Conservation (phyloP, 2,329 filamentous ascomycete genomes). For the Sporothrix inflata region DNA sequence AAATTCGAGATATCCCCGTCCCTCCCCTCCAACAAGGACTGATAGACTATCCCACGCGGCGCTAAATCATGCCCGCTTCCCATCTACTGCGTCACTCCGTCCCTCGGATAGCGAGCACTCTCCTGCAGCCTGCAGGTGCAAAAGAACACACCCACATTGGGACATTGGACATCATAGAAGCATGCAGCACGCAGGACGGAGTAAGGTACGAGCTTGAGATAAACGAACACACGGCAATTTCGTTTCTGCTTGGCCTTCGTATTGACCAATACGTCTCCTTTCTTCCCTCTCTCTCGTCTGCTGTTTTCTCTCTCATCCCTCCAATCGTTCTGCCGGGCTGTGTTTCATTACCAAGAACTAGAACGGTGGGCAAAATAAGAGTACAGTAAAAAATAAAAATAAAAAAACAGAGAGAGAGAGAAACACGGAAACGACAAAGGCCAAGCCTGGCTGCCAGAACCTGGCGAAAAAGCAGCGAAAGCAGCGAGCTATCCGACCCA, state of each 20-base stretch:
- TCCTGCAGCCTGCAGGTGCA: slow-evolving; percentile 1
- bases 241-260: background rate
- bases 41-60: background rate
- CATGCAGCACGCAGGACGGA: no score
- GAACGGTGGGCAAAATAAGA: background rate
- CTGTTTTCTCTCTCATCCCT: background rate
- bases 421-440: slow-evolving; percentile 12
- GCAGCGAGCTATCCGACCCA: slow-evolving; percentile 20
- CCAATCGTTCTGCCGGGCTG: background rate
- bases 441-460: no score
- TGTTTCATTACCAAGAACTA: slow-evolving; percentile 4
- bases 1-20: no score
- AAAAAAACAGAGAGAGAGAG: no score
- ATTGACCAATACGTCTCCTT: background rate
- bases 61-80: slow-evolving; percentile 23
- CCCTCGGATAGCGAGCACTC: background rate
- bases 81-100: slow-evolving; percentile 17
- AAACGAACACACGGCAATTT: slow-evolving; percentile 7
- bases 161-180: background rate
- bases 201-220: background rate
- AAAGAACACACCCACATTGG: background rate
- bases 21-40: background rate
- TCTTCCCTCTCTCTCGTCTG: background rate
- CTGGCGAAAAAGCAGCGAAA: background rate
- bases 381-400: background rate